Percentiles rank a stretch among this genome's conserved stretches.
Evolutionary conservation across 2,329 filamentous ascomycete species (phyloP).

Genomic region (Phoma sp.): DNA sequence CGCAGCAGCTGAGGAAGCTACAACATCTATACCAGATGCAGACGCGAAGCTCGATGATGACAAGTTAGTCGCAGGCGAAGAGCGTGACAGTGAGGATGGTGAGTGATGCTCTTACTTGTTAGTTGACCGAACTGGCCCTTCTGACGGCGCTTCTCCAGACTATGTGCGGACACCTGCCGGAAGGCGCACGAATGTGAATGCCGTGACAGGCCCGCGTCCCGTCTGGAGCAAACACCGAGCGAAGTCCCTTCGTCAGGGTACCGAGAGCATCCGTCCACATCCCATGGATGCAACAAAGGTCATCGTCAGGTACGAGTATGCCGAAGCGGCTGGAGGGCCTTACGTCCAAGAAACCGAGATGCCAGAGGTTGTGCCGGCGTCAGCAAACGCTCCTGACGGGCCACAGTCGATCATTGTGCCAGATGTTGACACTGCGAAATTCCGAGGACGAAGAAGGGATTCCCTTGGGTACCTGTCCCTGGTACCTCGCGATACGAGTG

Average conservation of each 20-base stretch:
- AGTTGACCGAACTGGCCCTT: background rate
- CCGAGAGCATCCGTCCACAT: background rate
- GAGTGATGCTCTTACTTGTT: background rate
- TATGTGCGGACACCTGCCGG: background rate
- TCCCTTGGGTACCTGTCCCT: background rate
- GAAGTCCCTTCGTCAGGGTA: background rate
- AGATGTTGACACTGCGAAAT: background rate
- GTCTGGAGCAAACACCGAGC: background rate
- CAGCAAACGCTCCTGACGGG: background rate
- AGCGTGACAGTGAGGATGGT: background rate
- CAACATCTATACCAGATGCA: background rate
- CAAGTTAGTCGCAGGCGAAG: background rate
- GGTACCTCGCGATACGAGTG: constrained; percentile 2
- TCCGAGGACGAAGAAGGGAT: constrained; percentile 1
- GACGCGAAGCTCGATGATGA: background rate
- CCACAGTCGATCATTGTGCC: constrained; percentile 3
- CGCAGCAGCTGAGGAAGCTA: background rate
- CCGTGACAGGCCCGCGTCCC: background rate
- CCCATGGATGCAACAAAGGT: background rate
- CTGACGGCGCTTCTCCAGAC: background rate
- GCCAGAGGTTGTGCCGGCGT: background rate
- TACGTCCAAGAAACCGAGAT: constrained; percentile 2
- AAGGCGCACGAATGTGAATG: background rate
- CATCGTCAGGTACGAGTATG: constrained; percentile 1
- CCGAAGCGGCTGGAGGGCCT: background rate